Conservation (phyloP, 2,329 filamentous ascomycete genomes). For the Colletotrichum musae region DNA sequence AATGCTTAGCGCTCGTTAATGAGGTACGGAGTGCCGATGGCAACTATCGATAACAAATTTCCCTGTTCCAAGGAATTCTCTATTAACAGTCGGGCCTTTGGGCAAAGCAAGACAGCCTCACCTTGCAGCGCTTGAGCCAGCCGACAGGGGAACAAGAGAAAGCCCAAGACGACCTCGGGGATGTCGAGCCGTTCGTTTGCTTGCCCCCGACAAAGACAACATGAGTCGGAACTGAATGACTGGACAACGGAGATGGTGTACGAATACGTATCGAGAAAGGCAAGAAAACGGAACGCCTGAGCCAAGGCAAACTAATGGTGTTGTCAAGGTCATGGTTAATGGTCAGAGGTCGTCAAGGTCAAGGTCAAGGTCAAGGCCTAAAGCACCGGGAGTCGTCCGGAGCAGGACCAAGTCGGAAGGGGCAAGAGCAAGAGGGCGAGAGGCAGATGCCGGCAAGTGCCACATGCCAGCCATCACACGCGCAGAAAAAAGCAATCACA, state of each 20-base stretch:
- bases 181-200: constrained; percentile 12
- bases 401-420: constrained; percentile 10
- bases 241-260: too few relatives aligned
- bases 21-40: constrained; percentile 15
- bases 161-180: constrained; percentile 6
- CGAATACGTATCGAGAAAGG: background rate
- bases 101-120: constrained; percentile 22
- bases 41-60: constrained; percentile 28
- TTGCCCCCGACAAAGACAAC: constrained; percentile 8
- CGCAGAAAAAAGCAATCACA: background rate
- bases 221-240: background rate
- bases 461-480: background rate
- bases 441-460: constrained; percentile 11
- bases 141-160: constrained; percentile 24
- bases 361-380: constrained; percentile 11
- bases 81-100: constrained; percentile 31
- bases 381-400: constrained; percentile 10
- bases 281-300: background rate
- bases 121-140: constrained; percentile 20
- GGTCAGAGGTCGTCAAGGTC: background rate
- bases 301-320: background rate
- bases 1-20: constrained; percentile 27
- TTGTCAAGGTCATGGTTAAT: background rate
- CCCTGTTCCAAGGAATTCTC: constrained; percentile 28
- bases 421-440: background rate